phyloP scores from a whole-genome alignment of 23 red algal species.

The Gracilaria caudata region DNA sequence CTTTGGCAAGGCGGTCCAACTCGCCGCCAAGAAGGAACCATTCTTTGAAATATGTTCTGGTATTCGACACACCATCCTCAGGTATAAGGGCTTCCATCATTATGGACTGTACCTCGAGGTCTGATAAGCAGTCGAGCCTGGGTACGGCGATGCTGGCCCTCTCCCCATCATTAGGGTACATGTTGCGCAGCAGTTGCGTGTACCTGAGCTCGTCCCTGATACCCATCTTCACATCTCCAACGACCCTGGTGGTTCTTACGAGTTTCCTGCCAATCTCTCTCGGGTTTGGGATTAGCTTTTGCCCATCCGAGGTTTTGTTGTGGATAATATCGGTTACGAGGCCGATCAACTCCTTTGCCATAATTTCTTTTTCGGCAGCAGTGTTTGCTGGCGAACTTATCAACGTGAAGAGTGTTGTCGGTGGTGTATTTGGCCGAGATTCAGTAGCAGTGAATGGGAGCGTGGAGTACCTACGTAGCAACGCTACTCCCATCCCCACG shows the following conservation, averaged over 20 bases:
- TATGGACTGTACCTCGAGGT: not conserved
- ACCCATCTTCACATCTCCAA: not conserved
- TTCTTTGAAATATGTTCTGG: conserved; percentile 8
- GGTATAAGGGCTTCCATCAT: not conserved
- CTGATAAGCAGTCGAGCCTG: conserved; percentile 7
- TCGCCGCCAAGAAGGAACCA: conserved; percentile 11
- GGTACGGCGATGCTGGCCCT: conserved; percentile 6
- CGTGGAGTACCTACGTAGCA: too few species aligned
- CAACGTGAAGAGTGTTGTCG: too few species aligned
- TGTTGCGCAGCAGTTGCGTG: conserved; percentile 4
- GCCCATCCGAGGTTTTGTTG: not conserved
- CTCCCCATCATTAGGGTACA: not conserved
- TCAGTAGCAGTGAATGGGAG: too few species aligned
- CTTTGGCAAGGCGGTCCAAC: conserved; percentile 3
- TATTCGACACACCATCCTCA: not conserved
- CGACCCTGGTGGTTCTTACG: conserved; percentile 4
- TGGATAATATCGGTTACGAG: not conserved
- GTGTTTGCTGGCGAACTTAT: too few species aligned
- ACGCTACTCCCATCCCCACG: too few species aligned
- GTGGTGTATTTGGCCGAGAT: too few species aligned
- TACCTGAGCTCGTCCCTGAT: conserved; percentile 3
- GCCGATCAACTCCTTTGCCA: conserved; percentile 10
- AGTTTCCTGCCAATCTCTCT: not conserved
- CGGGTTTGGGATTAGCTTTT: not conserved
- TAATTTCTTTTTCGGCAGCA: not conserved